A percentile compares a stretch with the other conserved stretches of the same genome.
phyloP scores from a whole-genome alignment of 805 yeast genomes.

The Yarrowia alimentaria region DNA sequence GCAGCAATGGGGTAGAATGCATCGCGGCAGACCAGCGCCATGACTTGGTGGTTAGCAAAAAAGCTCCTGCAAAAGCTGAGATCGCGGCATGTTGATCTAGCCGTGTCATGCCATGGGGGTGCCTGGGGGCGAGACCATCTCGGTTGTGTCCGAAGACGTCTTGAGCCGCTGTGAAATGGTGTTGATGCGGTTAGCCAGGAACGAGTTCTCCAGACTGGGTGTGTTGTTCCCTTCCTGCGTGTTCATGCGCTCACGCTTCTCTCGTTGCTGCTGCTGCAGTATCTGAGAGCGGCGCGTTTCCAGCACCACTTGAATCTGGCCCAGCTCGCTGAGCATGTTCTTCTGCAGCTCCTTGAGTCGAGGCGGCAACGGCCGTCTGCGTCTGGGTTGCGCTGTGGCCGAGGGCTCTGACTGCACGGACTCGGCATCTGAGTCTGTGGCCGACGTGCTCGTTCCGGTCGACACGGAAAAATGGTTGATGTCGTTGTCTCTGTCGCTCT shows the following conservation, averaged over 20 bases:
- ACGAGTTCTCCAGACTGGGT: neutral
- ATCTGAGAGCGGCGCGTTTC: slow-evolving; percentile 3
- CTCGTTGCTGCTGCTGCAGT: slow-evolving; percentile 8
- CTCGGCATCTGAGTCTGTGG: neutral
- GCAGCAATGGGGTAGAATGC: too few relatives aligned
- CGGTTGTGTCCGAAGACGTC: neutral
- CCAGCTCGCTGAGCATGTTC: slow-evolving; percentile 19
- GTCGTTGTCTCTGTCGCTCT: neutral
- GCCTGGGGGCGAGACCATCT: slow-evolving; percentile 3
- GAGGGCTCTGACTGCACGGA: neutral
- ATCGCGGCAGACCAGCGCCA: too few relatives aligned
- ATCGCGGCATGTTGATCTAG: too few relatives aligned
- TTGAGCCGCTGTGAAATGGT: slow-evolving; percentile 11
- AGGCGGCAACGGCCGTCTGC: slow-evolving; percentile 7
- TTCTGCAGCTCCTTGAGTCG: slow-evolving; percentile 19
- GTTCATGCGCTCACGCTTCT: neutral
- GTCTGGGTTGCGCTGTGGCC: neutral
- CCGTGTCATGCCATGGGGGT: too few relatives aligned
- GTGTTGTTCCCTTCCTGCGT: neutral
- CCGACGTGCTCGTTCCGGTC: neutral
- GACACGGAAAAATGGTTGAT: slow-evolving; percentile 7
- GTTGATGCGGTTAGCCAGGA: slow-evolving; percentile 4
- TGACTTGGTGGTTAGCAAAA: too few relatives aligned
- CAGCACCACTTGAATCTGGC: slow-evolving; percentile 18
- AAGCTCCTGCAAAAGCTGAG: too few relatives aligned